Percentiles rank a stretch among this genome's conserved stretches.
Evolutionary conservation across 768 basidiomycete genomes (phyloP).

Genomic region (Xanthoconium stramineum): DNA sequence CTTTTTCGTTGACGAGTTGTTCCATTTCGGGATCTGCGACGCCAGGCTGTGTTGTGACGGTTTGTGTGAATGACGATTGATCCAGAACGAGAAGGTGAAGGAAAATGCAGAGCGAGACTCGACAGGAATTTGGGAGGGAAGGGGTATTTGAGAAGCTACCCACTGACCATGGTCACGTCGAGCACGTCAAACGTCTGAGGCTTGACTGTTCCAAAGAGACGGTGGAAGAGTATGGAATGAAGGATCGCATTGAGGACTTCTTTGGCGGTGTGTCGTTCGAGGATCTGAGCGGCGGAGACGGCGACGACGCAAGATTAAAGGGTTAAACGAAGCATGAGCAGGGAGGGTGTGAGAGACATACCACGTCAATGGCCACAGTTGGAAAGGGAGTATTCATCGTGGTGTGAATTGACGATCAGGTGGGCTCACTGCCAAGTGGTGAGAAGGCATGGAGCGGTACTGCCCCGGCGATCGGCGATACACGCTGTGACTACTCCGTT

Average conservation of each 20-base stretch:
- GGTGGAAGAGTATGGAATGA: conserved; percentile 82
- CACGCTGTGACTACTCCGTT: too few relatives aligned
- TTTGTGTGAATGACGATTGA: not conserved
- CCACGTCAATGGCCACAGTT: conserved; percentile 31
- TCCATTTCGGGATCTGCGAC: conserved; percentile 73
- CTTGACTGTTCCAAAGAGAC: conserved; percentile 76
- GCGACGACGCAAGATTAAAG: too few relatives aligned
- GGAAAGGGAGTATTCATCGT: conserved; percentile 28
- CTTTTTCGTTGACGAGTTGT: conserved; percentile 68
- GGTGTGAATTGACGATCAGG: not conserved
- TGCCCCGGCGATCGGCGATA: too few relatives aligned
- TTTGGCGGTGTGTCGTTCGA: conserved; percentile 69
- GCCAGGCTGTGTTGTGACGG: conserved; percentile 53
- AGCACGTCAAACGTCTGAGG: conserved; percentile 75
- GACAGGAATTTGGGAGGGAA: too few relatives aligned
- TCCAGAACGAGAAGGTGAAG: not conserved
- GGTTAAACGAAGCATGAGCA: too few relatives aligned
- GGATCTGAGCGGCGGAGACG: conserved; percentile 41
- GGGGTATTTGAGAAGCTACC: too few relatives aligned
- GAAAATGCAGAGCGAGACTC: not conserved
- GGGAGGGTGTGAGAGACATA: conserved; percentile 6
- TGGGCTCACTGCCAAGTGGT: too few relatives aligned
- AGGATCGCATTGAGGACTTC: conserved; percentile 74
- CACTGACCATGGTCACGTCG: conserved; percentile 77
- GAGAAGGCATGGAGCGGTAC: too few relatives aligned